These are phyloP conservation scores for Lenzites betulinus DNA, from an alignment of 768 basidiomycete genomes.

Conservation along the genomic window DNA sequence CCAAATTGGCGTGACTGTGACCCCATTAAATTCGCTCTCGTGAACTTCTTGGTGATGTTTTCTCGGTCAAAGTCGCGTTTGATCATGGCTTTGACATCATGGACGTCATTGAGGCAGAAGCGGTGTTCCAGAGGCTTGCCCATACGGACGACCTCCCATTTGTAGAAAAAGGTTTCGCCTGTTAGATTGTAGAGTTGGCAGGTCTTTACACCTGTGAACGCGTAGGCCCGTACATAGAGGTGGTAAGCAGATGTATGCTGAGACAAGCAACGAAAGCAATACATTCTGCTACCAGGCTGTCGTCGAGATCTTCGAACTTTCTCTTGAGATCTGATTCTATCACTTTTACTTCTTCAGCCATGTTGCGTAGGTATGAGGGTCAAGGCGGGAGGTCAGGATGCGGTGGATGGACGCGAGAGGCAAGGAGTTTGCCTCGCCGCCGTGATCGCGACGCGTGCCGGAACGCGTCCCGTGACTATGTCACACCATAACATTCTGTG, in stretches of 20 bases:
- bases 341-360: not conserved
- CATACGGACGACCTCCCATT: slow-evolving; percentile 61
- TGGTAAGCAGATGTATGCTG: no score
- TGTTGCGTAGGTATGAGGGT: not conserved
- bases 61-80: slow-evolving; percentile 41
- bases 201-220: slow-evolving; percentile 54
- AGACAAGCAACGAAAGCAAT: slow-evolving; percentile 5
- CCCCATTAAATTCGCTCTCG: slow-evolving; percentile 26
- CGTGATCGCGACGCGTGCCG: slow-evolving; percentile 8
- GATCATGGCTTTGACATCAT: slow-evolving; percentile 41
- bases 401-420: not conserved
- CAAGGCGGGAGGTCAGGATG: not conserved
- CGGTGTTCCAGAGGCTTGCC: slow-evolving; percentile 24
- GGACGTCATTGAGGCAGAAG: slow-evolving; percentile 52
- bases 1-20: slow-evolving; percentile 11
- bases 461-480: slow-evolving; percentile 11
- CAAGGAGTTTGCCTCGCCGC: not conserved
- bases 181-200: slow-evolving; percentile 62
- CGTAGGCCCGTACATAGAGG: slow-evolving; percentile 11
- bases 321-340: slow-evolving; percentile 9
- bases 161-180: slow-evolving; percentile 59
- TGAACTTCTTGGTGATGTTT: slow-evolving; percentile 35
- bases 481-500: not conserved
- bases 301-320: slow-evolving; percentile 10
- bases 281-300: slow-evolving; percentile 48